Base-by-base conservation (phyloP, 306 rosid genomes). In the Inga leiocalycina region DNA sequence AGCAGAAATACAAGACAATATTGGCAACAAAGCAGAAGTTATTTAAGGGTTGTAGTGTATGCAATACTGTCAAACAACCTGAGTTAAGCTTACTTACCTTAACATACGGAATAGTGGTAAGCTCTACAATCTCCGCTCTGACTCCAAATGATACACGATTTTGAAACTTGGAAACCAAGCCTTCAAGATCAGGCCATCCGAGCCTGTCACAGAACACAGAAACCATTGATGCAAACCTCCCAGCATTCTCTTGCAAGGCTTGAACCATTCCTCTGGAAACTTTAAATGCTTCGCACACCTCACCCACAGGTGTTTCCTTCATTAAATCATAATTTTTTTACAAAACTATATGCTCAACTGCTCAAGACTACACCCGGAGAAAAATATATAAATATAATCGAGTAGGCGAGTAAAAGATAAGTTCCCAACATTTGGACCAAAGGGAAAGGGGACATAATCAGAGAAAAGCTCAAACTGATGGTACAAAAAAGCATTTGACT, bases 201-300 rank as follows among this genome's bases (percentile, higher is more conserved):
- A 94, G 97, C 91, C 99, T 92, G 85, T 94, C 99, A 83, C 98
- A 96, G 76, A 96, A 96, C 81, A 90, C 91, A 73, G 98, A 81
- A 79, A 96, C 97, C 99, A 94, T 96, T 30, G 98, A 92, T 75
- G 99, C 99, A 89, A 96, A 94, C 90, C 98, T 94, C 83, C 99
- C 99, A 54, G 97, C 97, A 87, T 89, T 96, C 89, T 96, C 99
- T 89, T 94, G 98, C 86, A 96, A 89, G 77, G 94, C 92, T 90
- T 96, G 97, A 54, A 96, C 99, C 98, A 91, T 94, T 83, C 99
- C 99, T 85, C 99, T 90, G 71, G 97, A 98, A 86, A 96, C 98
- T 86, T 89, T 93, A 88, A 90, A 96, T 73, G 97, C 89, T 81
- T 90, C 98, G 85, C 97, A 92, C 57, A 93, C 99, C 85, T 92